Evolutionary conservation across 257 asterid genomes (phyloP), one percentile per base, ranked within the genome.

Genomic region (Plantago ovata): DNA sequence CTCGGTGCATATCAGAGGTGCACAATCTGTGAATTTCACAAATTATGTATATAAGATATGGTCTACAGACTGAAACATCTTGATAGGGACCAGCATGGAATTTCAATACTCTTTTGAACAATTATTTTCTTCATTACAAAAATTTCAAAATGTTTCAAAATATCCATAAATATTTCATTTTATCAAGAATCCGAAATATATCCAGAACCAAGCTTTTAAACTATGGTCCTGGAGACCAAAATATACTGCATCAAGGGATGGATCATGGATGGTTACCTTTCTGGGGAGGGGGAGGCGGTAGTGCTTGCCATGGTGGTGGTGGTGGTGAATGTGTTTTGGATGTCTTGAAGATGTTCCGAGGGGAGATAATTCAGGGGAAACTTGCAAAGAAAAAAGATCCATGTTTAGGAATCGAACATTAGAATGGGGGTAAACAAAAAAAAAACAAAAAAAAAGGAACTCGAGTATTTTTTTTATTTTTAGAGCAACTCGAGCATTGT

Each of bases 251-350:
- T 24, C 32, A 52, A 16, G 19, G 63, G 44, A 62, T 18, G 54
- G 51, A 64, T n/a, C 24, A 53, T 54, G 61, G 43, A 43, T 23
- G 59, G 23, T 42, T 43, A 87, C 98, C 98, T 85, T 73, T 72
- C 43, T 78, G 83, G 50, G 96, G 95, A 33, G 95, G 96, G 32
- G 96, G 98, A 71, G 95, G 96, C 61, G 96, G 96, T 60, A 85
- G 73, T 39, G 80, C 81, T 53, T 65, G 89, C 59, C 80, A 48
- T 6, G 96, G 84, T 1, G 81, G 80, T 9, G 56, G 64, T 0
- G 81, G 79, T 9, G 56, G 64, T 43, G 60, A 62, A 1, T 84
- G 85, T 58, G 56, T 50, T 77, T 79, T 38, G 89, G 87, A 70
- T 68, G 62, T 75, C 65, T 73, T 56, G 70, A 68, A 19, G 76